These are phyloP conservation scores for Draba incana DNA, from an alignment of 345 rosid genomes.

Conservation along the genomic window DNA sequence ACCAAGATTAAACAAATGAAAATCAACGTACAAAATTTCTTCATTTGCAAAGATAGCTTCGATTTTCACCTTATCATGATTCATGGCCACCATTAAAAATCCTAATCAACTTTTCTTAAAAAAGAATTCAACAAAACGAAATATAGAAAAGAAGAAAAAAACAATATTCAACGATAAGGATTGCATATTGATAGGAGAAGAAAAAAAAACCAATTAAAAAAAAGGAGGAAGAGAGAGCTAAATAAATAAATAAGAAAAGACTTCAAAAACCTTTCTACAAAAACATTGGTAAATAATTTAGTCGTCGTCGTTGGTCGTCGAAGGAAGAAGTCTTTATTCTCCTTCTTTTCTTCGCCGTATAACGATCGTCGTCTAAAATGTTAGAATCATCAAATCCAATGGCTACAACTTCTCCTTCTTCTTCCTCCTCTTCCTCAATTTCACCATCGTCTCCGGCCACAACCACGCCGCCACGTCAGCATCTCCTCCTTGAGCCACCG, in stretches of 20 bases:
- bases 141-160: slow-evolving; percentile 20
- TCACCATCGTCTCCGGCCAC: slow-evolving; percentile 19
- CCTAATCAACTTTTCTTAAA: slow-evolving; percentile 10
- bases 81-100: slow-evolving; percentile 13
- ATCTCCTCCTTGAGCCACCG: slow-evolving; percentile 52
- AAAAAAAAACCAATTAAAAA: slow-evolving; percentile 5
- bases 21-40: background rate
- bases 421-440: slow-evolving; percentile 20
- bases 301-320: slow-evolving; percentile 33
- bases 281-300: slow-evolving; percentile 9
- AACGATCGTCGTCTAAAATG: slow-evolving; percentile 29
- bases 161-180: slow-evolving; percentile 2
- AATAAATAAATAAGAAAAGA: background rate
- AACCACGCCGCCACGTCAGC: slow-evolving; percentile 19
- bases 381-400: slow-evolving; percentile 10
- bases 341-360: slow-evolving; percentile 33
- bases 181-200: background rate
- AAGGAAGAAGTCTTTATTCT: slow-evolving; percentile 18
- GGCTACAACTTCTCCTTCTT: slow-evolving; percentile 15
- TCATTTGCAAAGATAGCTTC: slow-evolving; percentile 14
- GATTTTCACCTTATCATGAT: background rate
- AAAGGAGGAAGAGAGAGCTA: slow-evolving; percentile 18
- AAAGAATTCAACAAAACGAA: slow-evolving; percentile 20
- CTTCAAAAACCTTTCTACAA: slow-evolving; percentile 4
- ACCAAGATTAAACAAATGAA: background rate